Evolutionary conservation across 2,329 filamentous ascomycete genomes (phyloP).

Genomic region (Pyrenochaeta sp.): DNA sequence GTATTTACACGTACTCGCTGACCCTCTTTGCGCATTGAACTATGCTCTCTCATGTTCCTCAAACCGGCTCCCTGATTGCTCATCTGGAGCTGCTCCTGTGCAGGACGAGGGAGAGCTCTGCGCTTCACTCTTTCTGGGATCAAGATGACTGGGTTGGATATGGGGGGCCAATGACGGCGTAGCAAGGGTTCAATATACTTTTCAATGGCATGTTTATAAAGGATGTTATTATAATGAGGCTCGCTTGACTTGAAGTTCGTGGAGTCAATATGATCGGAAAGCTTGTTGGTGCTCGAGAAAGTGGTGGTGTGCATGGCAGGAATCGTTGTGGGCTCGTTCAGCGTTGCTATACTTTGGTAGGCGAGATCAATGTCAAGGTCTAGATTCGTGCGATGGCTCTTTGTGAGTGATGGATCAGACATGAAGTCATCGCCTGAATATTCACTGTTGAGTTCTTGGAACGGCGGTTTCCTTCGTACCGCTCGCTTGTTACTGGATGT

Average conservation of each 20-base stretch:
- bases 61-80: conserved; percentile 6
- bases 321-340: background rate
- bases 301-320: background rate
- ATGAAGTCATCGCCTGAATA: conserved; percentile 18
- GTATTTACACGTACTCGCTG: conserved; percentile 1
- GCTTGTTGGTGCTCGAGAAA: background rate
- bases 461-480: conserved; percentile 2
- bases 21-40: background rate
- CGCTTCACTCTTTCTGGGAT: conserved; percentile 17
- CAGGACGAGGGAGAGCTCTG: conserved; percentile 6
- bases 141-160: conserved; percentile 11
- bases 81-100: conserved; percentile 2
- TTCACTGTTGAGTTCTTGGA: background rate
- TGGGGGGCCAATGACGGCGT: conserved; percentile 11
- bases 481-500: conserved; percentile 8
- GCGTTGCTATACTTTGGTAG: conserved; percentile 1
- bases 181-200: conserved; percentile 25
- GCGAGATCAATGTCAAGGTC: conserved; percentile 12
- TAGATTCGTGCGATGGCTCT: conserved; percentile 15
- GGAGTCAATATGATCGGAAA: background rate
- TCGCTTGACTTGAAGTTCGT: background rate
- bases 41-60: background rate
- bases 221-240: background rate
- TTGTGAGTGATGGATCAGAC: conserved; percentile 13
- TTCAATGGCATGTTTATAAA: conserved; percentile 6